These are phyloP conservation scores for Litchi chinensis DNA, from an alignment of 345 rosid genomes.

Conservation along the genomic window DNA sequence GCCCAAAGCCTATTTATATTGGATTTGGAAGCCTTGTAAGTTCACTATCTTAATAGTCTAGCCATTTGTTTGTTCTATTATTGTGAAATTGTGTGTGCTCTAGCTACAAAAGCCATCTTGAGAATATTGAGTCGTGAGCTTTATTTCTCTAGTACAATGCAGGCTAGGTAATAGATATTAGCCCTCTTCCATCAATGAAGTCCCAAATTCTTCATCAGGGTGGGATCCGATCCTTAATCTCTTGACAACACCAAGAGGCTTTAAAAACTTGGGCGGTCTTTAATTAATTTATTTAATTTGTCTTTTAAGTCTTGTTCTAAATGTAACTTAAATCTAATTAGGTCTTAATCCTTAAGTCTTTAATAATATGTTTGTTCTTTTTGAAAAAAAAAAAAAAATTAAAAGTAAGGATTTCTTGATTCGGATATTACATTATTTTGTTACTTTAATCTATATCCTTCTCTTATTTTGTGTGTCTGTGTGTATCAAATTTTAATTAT, in stretches of 20 bases:
- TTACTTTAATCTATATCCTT: not conserved
- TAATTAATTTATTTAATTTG: not conserved
- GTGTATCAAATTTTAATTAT: too few relatives aligned
- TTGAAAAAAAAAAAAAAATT: too few relatives aligned
- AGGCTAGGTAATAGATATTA: not conserved
- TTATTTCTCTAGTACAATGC: not conserved
- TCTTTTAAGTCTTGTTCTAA: not conserved
- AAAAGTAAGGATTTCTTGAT: not conserved
- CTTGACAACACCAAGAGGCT: not conserved
- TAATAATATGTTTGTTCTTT: not conserved
- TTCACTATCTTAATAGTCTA: constrained; percentile 25
- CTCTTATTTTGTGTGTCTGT: too few relatives aligned
- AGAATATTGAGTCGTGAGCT: not conserved
- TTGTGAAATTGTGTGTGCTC: not conserved
- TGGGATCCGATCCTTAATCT: not conserved
- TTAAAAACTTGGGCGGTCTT: not conserved
- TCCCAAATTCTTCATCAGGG: not conserved
- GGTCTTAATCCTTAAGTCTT: not conserved
- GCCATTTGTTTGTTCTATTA: not conserved
- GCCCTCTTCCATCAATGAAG: not conserved
- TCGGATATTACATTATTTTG: not conserved
- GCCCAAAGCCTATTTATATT: constrained; percentile 86
- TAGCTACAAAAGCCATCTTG: not conserved
- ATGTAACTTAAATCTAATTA: not conserved
- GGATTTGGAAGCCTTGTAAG: constrained; percentile 99